Percentiles rank a stretch among this genome's conserved stretches.
phyloP scores from a whole-genome alignment of 352 stramenopile species.

The Sclerospora graminicola region DNA sequence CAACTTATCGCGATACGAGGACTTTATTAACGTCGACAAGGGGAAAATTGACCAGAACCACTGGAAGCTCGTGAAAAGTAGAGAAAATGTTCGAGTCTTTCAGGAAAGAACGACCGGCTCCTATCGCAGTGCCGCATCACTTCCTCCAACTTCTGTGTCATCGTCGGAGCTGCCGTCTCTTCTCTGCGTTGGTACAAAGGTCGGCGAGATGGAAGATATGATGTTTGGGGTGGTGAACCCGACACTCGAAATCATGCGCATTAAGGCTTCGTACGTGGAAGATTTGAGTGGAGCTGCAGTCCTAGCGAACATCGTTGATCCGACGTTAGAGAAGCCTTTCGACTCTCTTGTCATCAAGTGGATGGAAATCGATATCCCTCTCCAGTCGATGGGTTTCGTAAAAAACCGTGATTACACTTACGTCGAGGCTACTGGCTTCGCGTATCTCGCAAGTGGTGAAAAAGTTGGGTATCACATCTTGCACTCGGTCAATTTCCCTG shows the following conservation, averaged over 20 bases:
- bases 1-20: slow-evolving; percentile 10
- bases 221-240: slow-evolving; percentile 32
- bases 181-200: slow-evolving; percentile 28
- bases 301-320: slow-evolving; percentile 21
- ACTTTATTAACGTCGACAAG: slow-evolving; percentile 11
- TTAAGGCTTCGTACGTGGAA: slow-evolving; percentile 35
- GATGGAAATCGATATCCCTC: slow-evolving; percentile 22
- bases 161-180: slow-evolving; percentile 22
- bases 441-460: slow-evolving; percentile 11
- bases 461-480: slow-evolving; percentile 48
- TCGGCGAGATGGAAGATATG: slow-evolving; percentile 37
- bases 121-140: not conserved
- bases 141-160: not conserved
- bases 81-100: slow-evolving; percentile 1
- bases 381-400: slow-evolving; percentile 22
- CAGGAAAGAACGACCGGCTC: slow-evolving; percentile 6
- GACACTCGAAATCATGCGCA: slow-evolving; percentile 28
- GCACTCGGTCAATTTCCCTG: slow-evolving; percentile 33
- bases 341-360: slow-evolving; percentile 33
- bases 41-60: slow-evolving; percentile 9
- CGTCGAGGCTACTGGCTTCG: slow-evolving; percentile 37
- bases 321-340: slow-evolving; percentile 25
- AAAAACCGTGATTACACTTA: slow-evolving; percentile 51
- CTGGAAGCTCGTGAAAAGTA: slow-evolving; percentile 11
- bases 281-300: slow-evolving; percentile 28